Evolutionary conservation across 192 early-diverging fungal species (phyloP).

Genomic region (Polychytrium aggregatum): DNA sequence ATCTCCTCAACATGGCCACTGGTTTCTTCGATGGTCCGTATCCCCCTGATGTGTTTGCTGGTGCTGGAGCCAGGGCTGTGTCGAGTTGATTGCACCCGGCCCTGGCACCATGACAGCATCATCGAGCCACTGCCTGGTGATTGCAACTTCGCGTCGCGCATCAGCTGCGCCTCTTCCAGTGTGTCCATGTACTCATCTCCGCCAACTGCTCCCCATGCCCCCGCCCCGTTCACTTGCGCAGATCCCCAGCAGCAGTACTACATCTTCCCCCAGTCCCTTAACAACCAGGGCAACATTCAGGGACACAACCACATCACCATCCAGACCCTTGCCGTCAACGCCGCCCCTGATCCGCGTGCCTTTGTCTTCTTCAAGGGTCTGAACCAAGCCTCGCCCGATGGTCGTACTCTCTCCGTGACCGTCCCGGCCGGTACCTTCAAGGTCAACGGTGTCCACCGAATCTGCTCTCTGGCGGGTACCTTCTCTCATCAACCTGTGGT

Average conservation of each 20-base stretch:
- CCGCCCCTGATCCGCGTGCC: slow-evolving; percentile 4
- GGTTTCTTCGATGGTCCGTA: slow-evolving; percentile 32
- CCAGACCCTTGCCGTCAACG: slow-evolving; percentile 2
- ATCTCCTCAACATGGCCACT: slow-evolving; percentile 18
- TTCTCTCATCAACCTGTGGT: slow-evolving; percentile 25
- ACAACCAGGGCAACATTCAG: slow-evolving; percentile 23
- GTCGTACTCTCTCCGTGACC: slow-evolving; percentile 8
- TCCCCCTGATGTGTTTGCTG: no score
- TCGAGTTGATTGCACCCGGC: no score
- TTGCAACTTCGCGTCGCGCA: no score
- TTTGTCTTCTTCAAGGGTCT: slow-evolving; percentile 32
- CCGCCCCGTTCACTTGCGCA: no score
- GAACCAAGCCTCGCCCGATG: slow-evolving; percentile 19
- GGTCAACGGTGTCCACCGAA: slow-evolving; percentile 5
- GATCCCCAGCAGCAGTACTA: slow-evolving; percentile 18
- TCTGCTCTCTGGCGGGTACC: slow-evolving; percentile 15
- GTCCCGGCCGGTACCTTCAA: slow-evolving; percentile 21
- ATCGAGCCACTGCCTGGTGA: no score
- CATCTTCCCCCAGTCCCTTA: slow-evolving; percentile 24
- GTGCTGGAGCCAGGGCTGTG: no score
- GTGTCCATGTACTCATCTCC: no score
- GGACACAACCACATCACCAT: slow-evolving; percentile 36
- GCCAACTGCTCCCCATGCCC: no score
- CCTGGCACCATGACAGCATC: no score
- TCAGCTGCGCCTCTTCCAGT: no score